Percentiles rank a stretch among this genome's conserved stretches.
Conservation (phyloP, 1,284 basidiomycete species). For the Sanghuangporus baumii region DNA sequence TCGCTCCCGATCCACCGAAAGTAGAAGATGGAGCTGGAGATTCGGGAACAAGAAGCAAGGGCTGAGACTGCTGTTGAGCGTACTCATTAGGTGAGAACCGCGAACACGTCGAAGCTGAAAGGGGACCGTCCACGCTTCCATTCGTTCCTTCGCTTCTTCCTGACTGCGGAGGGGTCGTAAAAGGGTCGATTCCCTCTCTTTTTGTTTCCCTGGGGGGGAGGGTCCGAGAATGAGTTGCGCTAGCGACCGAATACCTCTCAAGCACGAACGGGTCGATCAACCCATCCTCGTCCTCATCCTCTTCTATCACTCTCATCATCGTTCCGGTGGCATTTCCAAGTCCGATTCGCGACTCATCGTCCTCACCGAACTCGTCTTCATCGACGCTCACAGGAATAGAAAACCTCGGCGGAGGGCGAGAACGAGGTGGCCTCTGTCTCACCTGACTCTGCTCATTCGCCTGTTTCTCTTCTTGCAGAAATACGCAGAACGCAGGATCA, state of each 20-base stretch:
- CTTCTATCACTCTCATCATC: not conserved
- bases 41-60: not conserved
- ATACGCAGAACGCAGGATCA: conserved; percentile 1
- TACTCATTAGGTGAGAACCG: not conserved
- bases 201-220: not conserved
- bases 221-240: not conserved
- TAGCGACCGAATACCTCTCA: not conserved
- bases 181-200: not conserved
- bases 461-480: too few species aligned
- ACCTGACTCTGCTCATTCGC: not conserved
- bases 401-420: conserved; percentile 7
- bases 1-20: not conserved
- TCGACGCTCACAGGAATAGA: conserved; percentile 11
- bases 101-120: not conserved
- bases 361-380: not conserved
- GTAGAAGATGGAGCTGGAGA: conserved; percentile 1
- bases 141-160: not conserved
- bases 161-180: not conserved
- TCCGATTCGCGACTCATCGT: not conserved
- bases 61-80: not conserved
- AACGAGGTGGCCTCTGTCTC: not conserved
- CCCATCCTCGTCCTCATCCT: conserved; percentile 7
- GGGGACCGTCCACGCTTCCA: not conserved
- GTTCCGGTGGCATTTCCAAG: not conserved
- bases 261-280: conserved; percentile 10